Percentiles rank a stretch among this genome's conserved stretches.
Evolutionary conservation across 139 green algal species (phyloP).

Genomic region (Tetradesmus obliquus): DNA sequence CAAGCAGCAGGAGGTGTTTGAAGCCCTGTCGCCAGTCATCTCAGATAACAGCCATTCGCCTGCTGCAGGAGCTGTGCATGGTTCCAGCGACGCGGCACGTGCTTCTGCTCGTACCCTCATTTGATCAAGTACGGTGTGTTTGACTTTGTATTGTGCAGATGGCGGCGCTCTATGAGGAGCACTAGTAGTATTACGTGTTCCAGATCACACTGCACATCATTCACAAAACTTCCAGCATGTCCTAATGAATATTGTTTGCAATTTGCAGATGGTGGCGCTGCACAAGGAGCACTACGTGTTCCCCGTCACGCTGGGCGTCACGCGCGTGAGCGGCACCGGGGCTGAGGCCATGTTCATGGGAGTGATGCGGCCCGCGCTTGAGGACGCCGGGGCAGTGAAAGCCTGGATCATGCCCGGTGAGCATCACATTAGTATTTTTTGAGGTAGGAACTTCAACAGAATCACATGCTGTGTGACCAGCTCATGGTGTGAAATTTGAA

Average conservation of each 20-base stretch:
- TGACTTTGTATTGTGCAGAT: background rate
- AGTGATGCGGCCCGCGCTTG: constrained; percentile 17
- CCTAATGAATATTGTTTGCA: background rate
- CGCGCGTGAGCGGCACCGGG: constrained; percentile 47
- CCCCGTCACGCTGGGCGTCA: constrained; percentile 51
- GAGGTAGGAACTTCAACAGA: background rate
- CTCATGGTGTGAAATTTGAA: background rate
- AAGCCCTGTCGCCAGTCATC: no score
- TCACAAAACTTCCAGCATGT: background rate
- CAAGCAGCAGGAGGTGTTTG: no score
- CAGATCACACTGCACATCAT: background rate
- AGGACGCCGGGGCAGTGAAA: background rate
- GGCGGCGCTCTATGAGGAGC: no score
- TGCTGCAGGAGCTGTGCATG: no score
- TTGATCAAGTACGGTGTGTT: no score
- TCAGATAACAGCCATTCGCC: no score
- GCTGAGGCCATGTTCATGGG: constrained; percentile 57
- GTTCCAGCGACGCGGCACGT: no score
- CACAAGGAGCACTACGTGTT: constrained; percentile 66
- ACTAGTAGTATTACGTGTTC: no score
- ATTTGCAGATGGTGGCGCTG: constrained; percentile 59
- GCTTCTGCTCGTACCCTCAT: no score
- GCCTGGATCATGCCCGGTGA: constrained; percentile 33
- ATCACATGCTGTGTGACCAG: background rate
- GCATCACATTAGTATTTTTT: no score